These are phyloP conservation scores for Phytophthora vignae DNA, from an alignment of 352 stramenopile species.

Conservation along the genomic window DNA sequence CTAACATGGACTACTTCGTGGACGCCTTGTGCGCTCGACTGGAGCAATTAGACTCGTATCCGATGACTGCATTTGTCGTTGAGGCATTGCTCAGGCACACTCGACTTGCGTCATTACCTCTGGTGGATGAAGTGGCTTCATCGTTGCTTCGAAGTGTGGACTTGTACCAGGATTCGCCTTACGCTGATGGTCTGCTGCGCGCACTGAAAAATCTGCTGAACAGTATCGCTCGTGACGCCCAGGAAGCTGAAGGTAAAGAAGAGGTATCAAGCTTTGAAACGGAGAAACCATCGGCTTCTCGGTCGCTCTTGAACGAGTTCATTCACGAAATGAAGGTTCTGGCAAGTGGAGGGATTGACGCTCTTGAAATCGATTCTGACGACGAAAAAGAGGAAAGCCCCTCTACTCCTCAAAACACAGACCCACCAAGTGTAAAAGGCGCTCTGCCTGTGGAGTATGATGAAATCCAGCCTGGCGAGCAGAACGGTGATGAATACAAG, in stretches of 20 bases:
- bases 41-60: slow-evolving; percentile 72
- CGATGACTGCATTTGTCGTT: slow-evolving; percentile 79
- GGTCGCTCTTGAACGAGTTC: slow-evolving; percentile 53
- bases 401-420: slow-evolving; percentile 9
- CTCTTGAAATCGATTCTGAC: slow-evolving; percentile 32
- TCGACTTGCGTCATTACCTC: slow-evolving; percentile 67
- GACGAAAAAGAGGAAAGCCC: slow-evolving; percentile 22
- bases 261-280: neutral
- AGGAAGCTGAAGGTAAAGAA: slow-evolving; percentile 19
- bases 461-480: slow-evolving; percentile 37
- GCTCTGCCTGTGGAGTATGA: slow-evolving; percentile 79
- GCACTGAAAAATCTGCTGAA: slow-evolving; percentile 67
- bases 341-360: slow-evolving; percentile 38
- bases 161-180: slow-evolving; percentile 71
- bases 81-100: slow-evolving; percentile 75
- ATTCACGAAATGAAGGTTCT: slow-evolving; percentile 74
- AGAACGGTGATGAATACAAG: slow-evolving; percentile 39
- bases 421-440: slow-evolving; percentile 50
- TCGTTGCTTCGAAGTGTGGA: slow-evolving; percentile 81
- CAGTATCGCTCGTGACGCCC: slow-evolving; percentile 45
- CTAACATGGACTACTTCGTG: slow-evolving; percentile 91
- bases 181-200: slow-evolving; percentile 59
- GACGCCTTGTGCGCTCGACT: slow-evolving; percentile 79
- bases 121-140: slow-evolving; percentile 78
- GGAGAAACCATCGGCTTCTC: slow-evolving; percentile 12